Conservation (phyloP, 306 rosid genomes). For the Abrus precatorius region DNA sequence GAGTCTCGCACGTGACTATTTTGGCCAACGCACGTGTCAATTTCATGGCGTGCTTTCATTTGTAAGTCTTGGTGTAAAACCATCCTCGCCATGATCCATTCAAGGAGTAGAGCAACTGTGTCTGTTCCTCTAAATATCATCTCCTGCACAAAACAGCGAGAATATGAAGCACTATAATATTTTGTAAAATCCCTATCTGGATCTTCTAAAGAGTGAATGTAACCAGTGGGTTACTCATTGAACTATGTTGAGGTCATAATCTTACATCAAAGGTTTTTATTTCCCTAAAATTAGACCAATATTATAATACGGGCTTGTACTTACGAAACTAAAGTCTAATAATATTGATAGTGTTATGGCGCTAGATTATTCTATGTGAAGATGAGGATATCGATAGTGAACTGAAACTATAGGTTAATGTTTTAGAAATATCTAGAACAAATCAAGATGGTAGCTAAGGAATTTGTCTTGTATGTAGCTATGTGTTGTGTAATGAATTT, state of each 20-base stretch:
- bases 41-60: slow-evolving; percentile 68
- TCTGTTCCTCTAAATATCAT: slow-evolving; percentile 95
- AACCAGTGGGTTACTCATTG: neutral
- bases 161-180: neutral
- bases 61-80: slow-evolving; percentile 81
- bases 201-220: neutral
- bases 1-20: slow-evolving; percentile 68
- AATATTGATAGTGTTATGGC: neutral
- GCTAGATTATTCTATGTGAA: neutral
- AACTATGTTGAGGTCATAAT: neutral
- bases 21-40: slow-evolving; percentile 63
- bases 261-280: neutral
- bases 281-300: neutral
- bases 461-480: neutral
- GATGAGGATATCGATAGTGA: neutral
- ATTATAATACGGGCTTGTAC: neutral
- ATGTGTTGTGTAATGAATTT: neutral
- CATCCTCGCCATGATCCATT: slow-evolving; percentile 91
- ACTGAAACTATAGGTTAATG: neutral
- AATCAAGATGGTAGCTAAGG: neutral
- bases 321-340: neutral
- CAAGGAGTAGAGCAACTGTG: slow-evolving; percentile 78
- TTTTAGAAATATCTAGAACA: neutral
- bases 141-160: slow-evolving; percentile 58
- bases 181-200: neutral